Evolutionary conservation across 1,139 yeast genomes (phyloP), one percentile per base, ranked within the genome.

Genomic region (Entelexis paramagnoliae): DNA sequence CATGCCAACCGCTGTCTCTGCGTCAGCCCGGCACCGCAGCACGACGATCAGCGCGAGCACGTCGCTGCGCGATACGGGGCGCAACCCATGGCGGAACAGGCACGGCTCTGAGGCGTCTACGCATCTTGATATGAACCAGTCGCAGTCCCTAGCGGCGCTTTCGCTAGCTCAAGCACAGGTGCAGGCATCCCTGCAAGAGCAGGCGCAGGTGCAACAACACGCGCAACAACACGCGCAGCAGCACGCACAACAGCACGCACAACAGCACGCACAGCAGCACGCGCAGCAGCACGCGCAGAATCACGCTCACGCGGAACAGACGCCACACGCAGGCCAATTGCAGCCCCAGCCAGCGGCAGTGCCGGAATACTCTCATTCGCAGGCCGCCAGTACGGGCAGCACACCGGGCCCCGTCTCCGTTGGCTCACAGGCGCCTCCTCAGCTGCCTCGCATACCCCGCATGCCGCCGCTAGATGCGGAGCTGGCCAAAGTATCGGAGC

Each of bases 1-100:
- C 7, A 33, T 28, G 4, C 55, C 51, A 1, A 39, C 55, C 1
- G 53, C 56, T 1, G 22, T 48, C 9, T 42, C 46, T 7, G 17
- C 42, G 9, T 22, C 50, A 8, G 14, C 48, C 11, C 48, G 56
- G 4, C 34, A 35, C 24, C 51, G 56, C 16, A 53, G 56, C 51
- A 53, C 54, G 7, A 53, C 55, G 4, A 44, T 45, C 17, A 46
- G 42, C 17, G 48, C 48, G 1, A 34, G 40, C 20, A 32, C 38
- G 8, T 42, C 46, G 36, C 35, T 42, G 14, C 28, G 46, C 13
- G 46, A 42, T n/a, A 13, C 36, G 1, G 38, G 36, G 2, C 26
- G 46, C 7, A 26, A n/a, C 4, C 13, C 20, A 17, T 46, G 41
- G 36, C 43, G 49, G 19, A 28, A 36, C 29, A 36, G 49, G 10